These are phyloP conservation scores for Diaporthe caulivora DNA, from an alignment of 2,329 filamentous ascomycete species.

Conservation along the genomic window DNA sequence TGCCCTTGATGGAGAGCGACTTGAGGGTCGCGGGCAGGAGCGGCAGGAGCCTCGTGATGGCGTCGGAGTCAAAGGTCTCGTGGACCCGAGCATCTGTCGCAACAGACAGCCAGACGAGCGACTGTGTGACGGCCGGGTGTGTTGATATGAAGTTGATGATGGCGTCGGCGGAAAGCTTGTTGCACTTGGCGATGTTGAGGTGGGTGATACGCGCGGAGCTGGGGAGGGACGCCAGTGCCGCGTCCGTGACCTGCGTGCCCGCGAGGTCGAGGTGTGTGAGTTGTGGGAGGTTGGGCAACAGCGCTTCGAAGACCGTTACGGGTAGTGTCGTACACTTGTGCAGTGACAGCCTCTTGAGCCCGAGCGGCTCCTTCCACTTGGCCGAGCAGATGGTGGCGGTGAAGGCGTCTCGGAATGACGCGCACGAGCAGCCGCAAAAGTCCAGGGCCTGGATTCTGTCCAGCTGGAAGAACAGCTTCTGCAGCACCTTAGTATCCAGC, in stretches of 20 bases:
- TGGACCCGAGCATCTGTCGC: slow-evolving; percentile 79
- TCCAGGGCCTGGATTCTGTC: slow-evolving; percentile 76
- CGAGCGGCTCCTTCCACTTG: slow-evolving; percentile 63
- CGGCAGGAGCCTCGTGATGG: slow-evolving; percentile 75
- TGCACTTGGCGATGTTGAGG: slow-evolving; percentile 83
- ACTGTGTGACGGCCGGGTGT: slow-evolving; percentile 75
- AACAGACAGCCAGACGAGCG: slow-evolving; percentile 79
- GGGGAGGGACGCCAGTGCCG: slow-evolving; percentile 78
- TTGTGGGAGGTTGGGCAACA: slow-evolving; percentile 77
- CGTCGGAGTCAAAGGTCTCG: slow-evolving; percentile 75
- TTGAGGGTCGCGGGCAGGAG: slow-evolving; percentile 75
- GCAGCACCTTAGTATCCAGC: slow-evolving; percentile 74
- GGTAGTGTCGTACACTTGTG: slow-evolving; percentile 83
- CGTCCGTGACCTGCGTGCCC: slow-evolving; percentile 80
- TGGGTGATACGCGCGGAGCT: slow-evolving; percentile 80
- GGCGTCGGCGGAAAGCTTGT: slow-evolving; percentile 72
- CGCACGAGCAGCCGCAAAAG: slow-evolving; percentile 81
- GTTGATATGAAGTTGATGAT: slow-evolving; percentile 78
- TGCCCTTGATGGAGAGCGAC: slow-evolving; percentile 82
- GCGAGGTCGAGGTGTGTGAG: slow-evolving; percentile 85
- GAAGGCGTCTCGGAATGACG: slow-evolving; percentile 76
- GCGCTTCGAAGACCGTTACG: slow-evolving; percentile 73
- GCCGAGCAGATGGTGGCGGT: slow-evolving; percentile 61
- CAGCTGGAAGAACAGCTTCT: slow-evolving; percentile 77
- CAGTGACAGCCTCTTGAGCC: slow-evolving; percentile 77